These are phyloP conservation scores for Aspergillus melleus DNA, from an alignment of 2,329 filamentous ascomycete species.

Conservation along the genomic window DNA sequence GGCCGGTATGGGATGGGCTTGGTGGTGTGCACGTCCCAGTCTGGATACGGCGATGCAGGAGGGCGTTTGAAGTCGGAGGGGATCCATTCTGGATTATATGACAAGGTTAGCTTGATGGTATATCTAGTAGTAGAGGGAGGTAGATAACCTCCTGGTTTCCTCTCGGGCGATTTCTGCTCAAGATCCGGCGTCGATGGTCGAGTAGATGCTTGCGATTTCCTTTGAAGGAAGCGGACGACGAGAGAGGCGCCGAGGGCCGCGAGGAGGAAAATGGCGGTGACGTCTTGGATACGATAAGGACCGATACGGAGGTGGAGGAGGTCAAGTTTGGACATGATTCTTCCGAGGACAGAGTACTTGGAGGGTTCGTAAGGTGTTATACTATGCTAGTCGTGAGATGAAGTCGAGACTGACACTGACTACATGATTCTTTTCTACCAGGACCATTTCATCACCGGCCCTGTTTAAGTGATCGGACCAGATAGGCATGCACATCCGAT, in stretches of 20 bases:
- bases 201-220: constrained; percentile 4
- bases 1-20: constrained; percentile 76
- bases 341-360: too few relatives aligned
- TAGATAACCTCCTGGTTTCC: constrained; percentile 49
- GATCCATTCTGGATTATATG: constrained; percentile 51
- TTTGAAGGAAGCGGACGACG: constrained; percentile 22
- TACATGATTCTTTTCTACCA: neutral
- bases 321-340: neutral
- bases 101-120: neutral
- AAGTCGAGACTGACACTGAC: too few relatives aligned
- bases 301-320: neutral
- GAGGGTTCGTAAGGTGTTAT: too few relatives aligned
- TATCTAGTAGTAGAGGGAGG: neutral
- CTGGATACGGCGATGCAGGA: constrained; percentile 60
- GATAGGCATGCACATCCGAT: neutral
- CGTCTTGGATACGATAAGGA: constrained; percentile 22
- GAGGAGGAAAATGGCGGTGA: constrained; percentile 33
- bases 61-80: constrained; percentile 62
- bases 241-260: constrained; percentile 33
- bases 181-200: constrained; percentile 42
- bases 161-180: constrained; percentile 44
- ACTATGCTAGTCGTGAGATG: too few relatives aligned
- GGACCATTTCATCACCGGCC: neutral
- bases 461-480: neutral
- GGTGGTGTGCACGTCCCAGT: constrained; percentile 68